These are phyloP conservation scores for Clonostachys rhizophaga DNA, from an alignment of 2,329 filamentous ascomycete genomes.

Conservation along the genomic window DNA sequence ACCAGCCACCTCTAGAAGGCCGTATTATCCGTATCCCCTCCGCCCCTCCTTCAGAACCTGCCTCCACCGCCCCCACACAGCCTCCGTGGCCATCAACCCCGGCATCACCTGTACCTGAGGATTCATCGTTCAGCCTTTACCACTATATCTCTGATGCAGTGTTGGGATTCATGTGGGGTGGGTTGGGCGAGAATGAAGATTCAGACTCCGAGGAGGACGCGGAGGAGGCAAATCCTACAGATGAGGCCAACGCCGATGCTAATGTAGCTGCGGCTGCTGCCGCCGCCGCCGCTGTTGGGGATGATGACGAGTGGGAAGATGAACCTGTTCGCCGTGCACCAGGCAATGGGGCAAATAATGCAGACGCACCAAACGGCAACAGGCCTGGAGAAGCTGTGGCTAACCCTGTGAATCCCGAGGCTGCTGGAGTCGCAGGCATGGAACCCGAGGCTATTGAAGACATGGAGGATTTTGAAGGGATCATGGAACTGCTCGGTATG, in stretches of 20 bases:
- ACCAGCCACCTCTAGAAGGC: no score
- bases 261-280: slow-evolving; percentile 21
- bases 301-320: slow-evolving; percentile 30
- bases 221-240: no score
- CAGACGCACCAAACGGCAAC: slow-evolving; percentile 55
- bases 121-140: no score
- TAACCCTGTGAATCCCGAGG: not conserved
- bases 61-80: no score
- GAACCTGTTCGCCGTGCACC: slow-evolving; percentile 30
- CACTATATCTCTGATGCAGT: no score
- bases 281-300: slow-evolving; percentile 33
- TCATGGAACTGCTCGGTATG: slow-evolving; percentile 95
- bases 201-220: no score
- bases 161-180: slow-evolving; percentile 55
- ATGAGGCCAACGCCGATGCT: slow-evolving; percentile 38
- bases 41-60: no score
- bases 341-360: slow-evolving; percentile 23
- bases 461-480: slow-evolving; percentile 90
- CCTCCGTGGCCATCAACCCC: no score
- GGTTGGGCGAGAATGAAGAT: no score
- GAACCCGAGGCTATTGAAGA: slow-evolving; percentile 77
- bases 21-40: no score
- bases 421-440: slow-evolving; percentile 20
- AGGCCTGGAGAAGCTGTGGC: slow-evolving; percentile 35
- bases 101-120: no score